These are phyloP conservation scores for Epichloe baconii DNA, from an alignment of 2,329 filamentous ascomycete species.

Conservation along the genomic window DNA sequence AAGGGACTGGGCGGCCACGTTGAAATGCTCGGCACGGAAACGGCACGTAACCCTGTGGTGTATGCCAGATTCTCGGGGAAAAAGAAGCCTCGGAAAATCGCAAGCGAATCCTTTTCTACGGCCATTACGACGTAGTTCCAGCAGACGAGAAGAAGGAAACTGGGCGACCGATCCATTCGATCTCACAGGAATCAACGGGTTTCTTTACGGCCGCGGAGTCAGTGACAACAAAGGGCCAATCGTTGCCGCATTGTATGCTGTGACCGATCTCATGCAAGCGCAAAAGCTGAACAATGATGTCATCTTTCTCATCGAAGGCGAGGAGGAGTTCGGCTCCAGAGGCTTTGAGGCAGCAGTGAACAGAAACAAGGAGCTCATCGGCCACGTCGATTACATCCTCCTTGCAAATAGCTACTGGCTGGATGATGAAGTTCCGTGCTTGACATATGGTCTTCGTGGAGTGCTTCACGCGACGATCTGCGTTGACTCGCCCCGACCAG, in stretches of 20 bases:
- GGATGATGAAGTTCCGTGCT: conserved; percentile 85
- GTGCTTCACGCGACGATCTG: conserved; percentile 88
- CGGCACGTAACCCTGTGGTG: conserved; percentile 81
- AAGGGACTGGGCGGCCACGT: conserved; percentile 83
- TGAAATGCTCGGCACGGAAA: conserved; percentile 74
- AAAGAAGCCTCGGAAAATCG: conserved; percentile 49
- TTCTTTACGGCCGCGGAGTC: conserved; percentile 88
- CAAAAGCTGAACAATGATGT: conserved; percentile 78
- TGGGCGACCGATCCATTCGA: conserved; percentile 85
- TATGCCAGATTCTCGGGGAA: conserved; percentile 77
- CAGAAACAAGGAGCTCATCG: conserved; percentile 71
- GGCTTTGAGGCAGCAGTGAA: conserved; percentile 78
- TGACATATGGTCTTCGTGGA: conserved; percentile 87
- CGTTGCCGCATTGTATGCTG: conserved; percentile 84
- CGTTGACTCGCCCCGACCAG: conserved; percentile 72
- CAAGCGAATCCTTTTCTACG: conserved; percentile 90
- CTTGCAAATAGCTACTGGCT: conserved; percentile 98
- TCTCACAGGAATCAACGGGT: conserved; percentile 81
- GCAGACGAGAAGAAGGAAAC: conserved; percentile 70
- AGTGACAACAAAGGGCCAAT: conserved; percentile 97
- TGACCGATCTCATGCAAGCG: conserved; percentile 76
- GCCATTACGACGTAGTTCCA: conserved; percentile 93
- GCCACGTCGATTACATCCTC: conserved; percentile 84
- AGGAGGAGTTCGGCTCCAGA: conserved; percentile 87
- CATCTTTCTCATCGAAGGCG: conserved; percentile 88